Conservation (phyloP, 202 grass and related monocot species). For the Musa balbisiana region DNA sequence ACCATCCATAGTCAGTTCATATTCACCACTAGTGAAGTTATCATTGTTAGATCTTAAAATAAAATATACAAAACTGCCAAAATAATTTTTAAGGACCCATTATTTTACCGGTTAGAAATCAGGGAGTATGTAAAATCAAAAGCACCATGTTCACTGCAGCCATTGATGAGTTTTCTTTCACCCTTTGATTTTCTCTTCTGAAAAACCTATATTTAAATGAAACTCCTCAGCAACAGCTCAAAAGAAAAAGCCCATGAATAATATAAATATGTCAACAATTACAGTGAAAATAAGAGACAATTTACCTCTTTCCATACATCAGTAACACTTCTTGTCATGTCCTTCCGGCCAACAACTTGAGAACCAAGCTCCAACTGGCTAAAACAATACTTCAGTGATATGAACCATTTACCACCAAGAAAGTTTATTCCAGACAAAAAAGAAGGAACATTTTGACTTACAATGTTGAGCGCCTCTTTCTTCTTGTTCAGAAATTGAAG, state of each 20-base stretch:
- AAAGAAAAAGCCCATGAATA: background rate
- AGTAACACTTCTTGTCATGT: slow-evolving; percentile 77
- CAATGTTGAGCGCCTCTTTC: slow-evolving; percentile 56
- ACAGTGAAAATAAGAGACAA: slow-evolving; percentile 7
- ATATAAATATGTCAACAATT: background rate
- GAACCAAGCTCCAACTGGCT: slow-evolving; percentile 72
- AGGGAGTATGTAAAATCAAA: slow-evolving; percentile 62
- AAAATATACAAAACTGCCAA: slow-evolving; percentile 15
- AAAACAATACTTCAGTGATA: slow-evolving; percentile 28
- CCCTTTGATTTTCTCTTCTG: slow-evolving; percentile 73
- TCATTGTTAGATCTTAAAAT: slow-evolving; percentile 26
- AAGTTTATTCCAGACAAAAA: slow-evolving; percentile 16
- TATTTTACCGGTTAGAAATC: slow-evolving; percentile 72
- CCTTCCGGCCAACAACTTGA: slow-evolving; percentile 81
- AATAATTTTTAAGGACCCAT: slow-evolving; percentile 19
- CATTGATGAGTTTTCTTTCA: slow-evolving; percentile 33
- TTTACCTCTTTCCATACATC: slow-evolving; percentile 92
- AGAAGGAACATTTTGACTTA: slow-evolving; percentile 35
- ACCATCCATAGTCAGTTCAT: slow-evolving; percentile 95
- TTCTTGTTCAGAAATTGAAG: slow-evolving; percentile 98
- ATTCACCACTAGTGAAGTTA: slow-evolving; percentile 61
- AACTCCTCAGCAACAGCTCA: slow-evolving; percentile 11
- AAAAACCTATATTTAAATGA: slow-evolving; percentile 51
- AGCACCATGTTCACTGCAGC: slow-evolving; percentile 31
- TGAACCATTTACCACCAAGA: slow-evolving; percentile 5